These are phyloP conservation scores for Cryptosporidium tyzzeri DNA, from an alignment of 169 alveolate genomes.

Conservation along the genomic window DNA sequence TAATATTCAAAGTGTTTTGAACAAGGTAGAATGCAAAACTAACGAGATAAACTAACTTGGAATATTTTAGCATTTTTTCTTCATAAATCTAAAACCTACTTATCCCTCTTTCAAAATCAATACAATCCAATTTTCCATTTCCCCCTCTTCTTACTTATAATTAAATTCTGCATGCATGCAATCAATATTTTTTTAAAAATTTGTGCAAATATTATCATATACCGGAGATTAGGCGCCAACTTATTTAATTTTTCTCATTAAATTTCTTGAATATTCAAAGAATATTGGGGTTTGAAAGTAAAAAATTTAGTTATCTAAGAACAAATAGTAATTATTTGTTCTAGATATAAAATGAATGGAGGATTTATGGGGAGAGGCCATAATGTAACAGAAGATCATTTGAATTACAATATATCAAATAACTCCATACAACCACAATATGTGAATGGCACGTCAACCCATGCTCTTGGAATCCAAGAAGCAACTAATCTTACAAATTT, in stretches of 20 bases:
- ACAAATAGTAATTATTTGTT: not conserved
- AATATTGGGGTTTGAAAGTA: not conserved
- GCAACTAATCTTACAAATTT: not conserved
- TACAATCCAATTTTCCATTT: not conserved
- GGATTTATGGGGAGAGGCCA: not conserved
- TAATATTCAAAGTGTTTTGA: constrained; percentile 41
- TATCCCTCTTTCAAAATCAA: not conserved
- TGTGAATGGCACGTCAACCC: not conserved
- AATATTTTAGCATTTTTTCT: constrained; percentile 5
- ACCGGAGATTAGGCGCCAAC: constrained; percentile 33
- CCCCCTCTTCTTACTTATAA: not conserved
- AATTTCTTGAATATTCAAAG: not conserved
- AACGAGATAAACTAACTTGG: not conserved
- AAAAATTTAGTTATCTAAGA: not conserved
- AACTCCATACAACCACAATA: constrained; percentile 6
- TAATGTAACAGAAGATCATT: not conserved
- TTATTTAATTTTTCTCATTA: too few species aligned
- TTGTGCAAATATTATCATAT: not conserved
- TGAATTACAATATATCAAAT: constrained; percentile 2
- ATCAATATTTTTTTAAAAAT: not conserved
- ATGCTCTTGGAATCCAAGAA: not conserved
- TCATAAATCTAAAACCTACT: not conserved
- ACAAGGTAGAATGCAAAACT: constrained; percentile 25
- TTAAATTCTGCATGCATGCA: constrained; percentile 17
- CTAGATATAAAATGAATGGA: constrained; percentile 20